Evolutionary conservation across 2,329 filamentous ascomycete species (phyloP).

Genomic region (Monilinia fructicola): DNA sequence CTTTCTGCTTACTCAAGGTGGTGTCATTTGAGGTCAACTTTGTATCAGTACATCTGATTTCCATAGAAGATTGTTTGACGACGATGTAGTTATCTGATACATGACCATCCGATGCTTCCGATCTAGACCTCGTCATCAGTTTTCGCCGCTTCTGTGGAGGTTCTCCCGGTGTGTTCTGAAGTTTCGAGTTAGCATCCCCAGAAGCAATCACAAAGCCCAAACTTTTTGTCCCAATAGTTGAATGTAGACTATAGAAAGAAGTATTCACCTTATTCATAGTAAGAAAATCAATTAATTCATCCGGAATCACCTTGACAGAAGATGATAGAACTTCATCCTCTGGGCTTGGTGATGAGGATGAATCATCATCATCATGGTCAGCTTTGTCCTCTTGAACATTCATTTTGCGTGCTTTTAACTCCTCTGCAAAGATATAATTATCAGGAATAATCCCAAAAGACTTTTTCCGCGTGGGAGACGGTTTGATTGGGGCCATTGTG

Average conservation of each 20-base stretch:
- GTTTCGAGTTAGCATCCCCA: neutral
- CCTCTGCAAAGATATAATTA: slow-evolving; percentile 6
- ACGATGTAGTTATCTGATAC: slow-evolving; percentile 31
- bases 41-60: slow-evolving; percentile 30
- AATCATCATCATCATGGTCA: neutral
- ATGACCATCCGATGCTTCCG: slow-evolving; percentile 12
- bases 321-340: neutral
- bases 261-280: slow-evolving; percentile 4
- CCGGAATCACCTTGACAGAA: neutral
- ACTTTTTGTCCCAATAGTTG: neutral
- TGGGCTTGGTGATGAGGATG: neutral
- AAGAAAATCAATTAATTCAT: slow-evolving; percentile 11
- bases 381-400: neutral
- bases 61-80: slow-evolving; percentile 34
- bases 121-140: slow-evolving; percentile 3
- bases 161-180: slow-evolving; percentile 21
- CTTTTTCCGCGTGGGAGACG: neutral
- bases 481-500: neutral
- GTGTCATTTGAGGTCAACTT: slow-evolving; percentile 20
- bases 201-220: neutral
- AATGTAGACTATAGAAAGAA: neutral
- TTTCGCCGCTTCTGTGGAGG: slow-evolving; percentile 35
- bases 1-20: slow-evolving; percentile 29
- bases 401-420: neutral
- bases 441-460: neutral